A percentile compares a stretch with the other conserved stretches of the same genome.
phyloP scores from a whole-genome alignment of 306 rosid species.

The Cucumis cinereus region DNA sequence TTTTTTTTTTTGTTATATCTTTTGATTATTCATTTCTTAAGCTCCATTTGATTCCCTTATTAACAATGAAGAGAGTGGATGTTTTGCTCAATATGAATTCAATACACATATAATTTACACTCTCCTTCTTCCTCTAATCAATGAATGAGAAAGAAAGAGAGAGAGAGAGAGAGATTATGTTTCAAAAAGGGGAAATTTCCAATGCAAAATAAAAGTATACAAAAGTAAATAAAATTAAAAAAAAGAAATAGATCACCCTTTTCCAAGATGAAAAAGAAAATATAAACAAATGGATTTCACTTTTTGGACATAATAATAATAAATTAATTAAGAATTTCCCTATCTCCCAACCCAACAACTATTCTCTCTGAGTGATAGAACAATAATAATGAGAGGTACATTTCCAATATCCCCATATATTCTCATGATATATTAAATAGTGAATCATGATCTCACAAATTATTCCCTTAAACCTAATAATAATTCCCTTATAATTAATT shows the following conservation, averaged over 20 bases:
- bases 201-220: not conserved
- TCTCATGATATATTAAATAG: not conserved
- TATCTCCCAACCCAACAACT: not conserved
- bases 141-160: not conserved
- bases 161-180: not conserved
- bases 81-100: not conserved
- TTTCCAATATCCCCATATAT: not conserved
- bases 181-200: not conserved
- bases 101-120: not conserved
- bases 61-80: not conserved
- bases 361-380: not conserved
- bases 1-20: no score
- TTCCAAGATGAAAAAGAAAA: not conserved
- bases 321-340: not conserved
- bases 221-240: not conserved
- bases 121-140: not conserved
- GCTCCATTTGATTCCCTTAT: not conserved
- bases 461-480: slow-evolving; percentile 4
- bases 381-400: not conserved
- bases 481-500: not conserved
- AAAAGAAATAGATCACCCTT: not conserved
- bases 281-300: not conserved
- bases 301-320: not conserved
- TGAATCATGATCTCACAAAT: slow-evolving; percentile 5
- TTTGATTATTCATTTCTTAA: no score